Conservation (phyloP, 768 basidiomycete species). For the Serendipita vermifera region DNA sequence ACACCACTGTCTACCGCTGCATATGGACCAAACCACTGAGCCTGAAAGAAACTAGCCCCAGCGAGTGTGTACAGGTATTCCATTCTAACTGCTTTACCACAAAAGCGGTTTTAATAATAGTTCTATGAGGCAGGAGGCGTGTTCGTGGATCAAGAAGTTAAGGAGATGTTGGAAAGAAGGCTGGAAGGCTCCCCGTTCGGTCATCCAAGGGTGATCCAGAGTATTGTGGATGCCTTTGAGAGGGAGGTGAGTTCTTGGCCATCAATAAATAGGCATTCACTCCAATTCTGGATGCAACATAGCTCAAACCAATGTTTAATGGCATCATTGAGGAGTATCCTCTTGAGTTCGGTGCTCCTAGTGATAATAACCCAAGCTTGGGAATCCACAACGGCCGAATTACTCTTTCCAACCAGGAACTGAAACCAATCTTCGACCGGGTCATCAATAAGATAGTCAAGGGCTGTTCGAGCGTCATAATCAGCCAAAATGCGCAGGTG, state of each 20-base stretch:
- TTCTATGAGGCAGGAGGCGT: neutral
- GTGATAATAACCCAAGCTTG: neutral
- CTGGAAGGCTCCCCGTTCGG: neutral
- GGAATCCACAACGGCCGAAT: neutral
- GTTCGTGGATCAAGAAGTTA: neutral
- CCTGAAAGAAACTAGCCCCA: neutral
- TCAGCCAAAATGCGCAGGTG: neutral
- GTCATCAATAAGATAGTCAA: neutral
- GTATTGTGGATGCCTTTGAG: neutral
- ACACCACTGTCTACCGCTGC: conserved; percentile 42
- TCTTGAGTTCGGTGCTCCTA: neutral
- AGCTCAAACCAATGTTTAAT: neutral
- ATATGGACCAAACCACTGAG: neutral
- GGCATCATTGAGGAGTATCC: neutral
- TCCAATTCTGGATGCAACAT: neutral
- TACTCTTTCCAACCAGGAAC: neutral
- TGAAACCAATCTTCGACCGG: neutral
- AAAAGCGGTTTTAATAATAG: neutral
- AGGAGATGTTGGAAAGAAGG: neutral
- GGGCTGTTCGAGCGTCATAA: neutral
- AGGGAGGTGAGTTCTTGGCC: neutral
- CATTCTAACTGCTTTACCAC: too few relatives aligned
- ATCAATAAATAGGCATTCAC: neutral
- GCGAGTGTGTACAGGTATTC: conserved; percentile 4
- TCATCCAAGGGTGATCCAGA: neutral